Evolutionary conservation across 495 filamentous ascomycete species (phyloP).

Genomic region (Penicillium antarcticum): DNA sequence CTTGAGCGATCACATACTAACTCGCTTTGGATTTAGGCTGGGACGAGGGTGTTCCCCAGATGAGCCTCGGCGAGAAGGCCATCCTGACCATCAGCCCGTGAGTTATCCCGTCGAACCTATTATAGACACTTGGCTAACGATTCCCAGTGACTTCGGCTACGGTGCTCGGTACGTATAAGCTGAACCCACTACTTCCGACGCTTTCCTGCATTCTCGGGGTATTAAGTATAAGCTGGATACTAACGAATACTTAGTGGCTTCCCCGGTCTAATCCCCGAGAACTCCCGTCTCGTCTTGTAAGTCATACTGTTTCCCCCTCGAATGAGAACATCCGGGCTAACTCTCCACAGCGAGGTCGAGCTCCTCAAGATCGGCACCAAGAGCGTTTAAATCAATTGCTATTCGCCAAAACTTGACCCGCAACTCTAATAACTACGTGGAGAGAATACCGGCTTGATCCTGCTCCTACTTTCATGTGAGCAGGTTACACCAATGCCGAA

Average conservation of each 20-base stretch:
- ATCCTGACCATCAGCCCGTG: conserved; percentile 77
- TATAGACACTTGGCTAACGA: conserved; percentile 20
- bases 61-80: conserved; percentile 78
- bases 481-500: neutral
- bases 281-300: conserved; percentile 51
- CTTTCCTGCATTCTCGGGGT: too few species aligned
- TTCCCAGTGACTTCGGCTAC: conserved; percentile 70
- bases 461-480: conserved; percentile 11
- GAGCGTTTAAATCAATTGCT: conserved; percentile 12
- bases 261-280: conserved; percentile 55
- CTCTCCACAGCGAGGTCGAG: conserved; percentile 39
- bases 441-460: neutral
- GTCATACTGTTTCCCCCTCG: conserved; percentile 14
- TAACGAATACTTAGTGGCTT: conserved; percentile 26
- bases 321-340: conserved; percentile 3
- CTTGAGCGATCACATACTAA: conserved; percentile 1
- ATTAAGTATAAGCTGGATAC: neutral
- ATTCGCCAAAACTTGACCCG: neutral
- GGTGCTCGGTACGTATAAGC: conserved; percentile 56
- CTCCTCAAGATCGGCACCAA: conserved; percentile 40
- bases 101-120: conserved; percentile 19
- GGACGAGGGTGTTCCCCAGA: conserved; percentile 78
- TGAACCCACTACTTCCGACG: neutral
- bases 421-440: neutral
- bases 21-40: conserved; percentile 54